Evolutionary conservation across 331 rosid species (phyloP).

Genomic region (Quercus lobata): DNA sequence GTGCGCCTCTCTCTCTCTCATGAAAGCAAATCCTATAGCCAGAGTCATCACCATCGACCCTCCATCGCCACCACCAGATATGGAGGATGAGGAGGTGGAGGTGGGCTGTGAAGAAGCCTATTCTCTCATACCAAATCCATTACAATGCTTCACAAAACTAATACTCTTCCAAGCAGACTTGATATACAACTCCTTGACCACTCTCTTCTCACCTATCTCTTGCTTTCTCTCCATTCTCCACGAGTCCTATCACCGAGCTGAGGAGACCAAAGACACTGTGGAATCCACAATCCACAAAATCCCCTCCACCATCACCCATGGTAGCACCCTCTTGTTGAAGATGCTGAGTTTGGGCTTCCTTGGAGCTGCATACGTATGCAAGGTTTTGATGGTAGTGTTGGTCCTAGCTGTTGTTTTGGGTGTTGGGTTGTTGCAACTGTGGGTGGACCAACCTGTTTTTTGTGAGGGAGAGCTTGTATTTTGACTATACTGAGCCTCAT

Average conservation of each 20-base stretch:
- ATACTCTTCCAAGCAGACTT: slow-evolving; percentile 40
- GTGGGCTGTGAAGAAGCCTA: slow-evolving; percentile 7
- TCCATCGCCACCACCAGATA: not conserved
- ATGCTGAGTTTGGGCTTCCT: slow-evolving; percentile 45
- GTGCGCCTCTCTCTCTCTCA: not conserved
- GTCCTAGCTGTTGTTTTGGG: slow-evolving; percentile 43
- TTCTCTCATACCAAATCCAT: slow-evolving; percentile 28
- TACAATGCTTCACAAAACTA: slow-evolving; percentile 36
- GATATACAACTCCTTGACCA: slow-evolving; percentile 35
- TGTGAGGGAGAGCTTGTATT: slow-evolving; percentile 44
- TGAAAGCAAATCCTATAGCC: not conserved
- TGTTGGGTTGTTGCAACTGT: slow-evolving; percentile 39
- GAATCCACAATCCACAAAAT: slow-evolving; percentile 36
- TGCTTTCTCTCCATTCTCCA: slow-evolving; percentile 30
- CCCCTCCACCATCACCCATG: slow-evolving; percentile 33
- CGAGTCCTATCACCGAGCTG: slow-evolving; percentile 42
- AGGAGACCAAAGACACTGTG: slow-evolving; percentile 27
- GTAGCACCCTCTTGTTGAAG: slow-evolving; percentile 30
- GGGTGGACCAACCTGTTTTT: slow-evolving; percentile 70
- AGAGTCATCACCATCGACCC: not conserved
- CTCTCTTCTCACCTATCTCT: slow-evolving; percentile 35
- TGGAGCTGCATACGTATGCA: slow-evolving; percentile 50
- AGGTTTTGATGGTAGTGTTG: slow-evolving; percentile 39
- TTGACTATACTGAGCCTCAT: slow-evolving; percentile 61
- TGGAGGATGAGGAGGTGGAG: slow-evolving; percentile 31